Evolutionary conservation across 2,329 filamentous ascomycete species (phyloP).

Genomic region (Helotiales sp.): DNA sequence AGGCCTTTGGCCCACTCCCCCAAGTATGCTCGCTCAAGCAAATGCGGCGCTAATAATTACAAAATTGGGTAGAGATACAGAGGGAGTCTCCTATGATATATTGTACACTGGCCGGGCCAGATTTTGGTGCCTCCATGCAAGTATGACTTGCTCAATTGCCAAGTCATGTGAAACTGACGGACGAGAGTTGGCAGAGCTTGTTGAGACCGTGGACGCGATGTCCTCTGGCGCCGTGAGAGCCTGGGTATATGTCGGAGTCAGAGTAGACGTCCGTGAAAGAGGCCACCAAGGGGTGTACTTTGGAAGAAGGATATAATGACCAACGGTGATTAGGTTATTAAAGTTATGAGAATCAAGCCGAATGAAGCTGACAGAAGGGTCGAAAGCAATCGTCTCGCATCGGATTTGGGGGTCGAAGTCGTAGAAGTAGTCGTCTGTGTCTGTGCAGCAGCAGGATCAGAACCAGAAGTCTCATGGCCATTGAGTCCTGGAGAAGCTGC

Average conservation of each 20-base stretch:
- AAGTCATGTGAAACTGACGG: conserved; percentile 1
- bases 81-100: not conserved
- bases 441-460: conserved; percentile 23
- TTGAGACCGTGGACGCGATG: not conserved
- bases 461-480: conserved; percentile 46
- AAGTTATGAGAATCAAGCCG: conserved; percentile 10
- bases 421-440: conserved; percentile 17
- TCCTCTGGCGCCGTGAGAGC: not conserved
- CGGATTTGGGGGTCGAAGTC: conserved; percentile 17
- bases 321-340: conserved; percentile 7
- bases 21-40: conserved; percentile 11
- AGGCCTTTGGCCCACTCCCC: conserved; percentile 10
- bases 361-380: conserved; percentile 10
- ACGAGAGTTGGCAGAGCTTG: not conserved
- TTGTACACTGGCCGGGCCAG: conserved; percentile 8
- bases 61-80: not conserved
- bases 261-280: not conserved
- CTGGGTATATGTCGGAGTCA: not conserved
- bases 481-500: conserved; percentile 42
- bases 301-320: not conserved
- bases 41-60: conserved; percentile 17
- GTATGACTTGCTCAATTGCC: not conserved
- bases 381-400: conserved; percentile 5
- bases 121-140: not conserved
- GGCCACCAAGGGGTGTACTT: not conserved